Conservation (phyloP, 129 eudicot genomes). For the Tagetes patula region DNA sequence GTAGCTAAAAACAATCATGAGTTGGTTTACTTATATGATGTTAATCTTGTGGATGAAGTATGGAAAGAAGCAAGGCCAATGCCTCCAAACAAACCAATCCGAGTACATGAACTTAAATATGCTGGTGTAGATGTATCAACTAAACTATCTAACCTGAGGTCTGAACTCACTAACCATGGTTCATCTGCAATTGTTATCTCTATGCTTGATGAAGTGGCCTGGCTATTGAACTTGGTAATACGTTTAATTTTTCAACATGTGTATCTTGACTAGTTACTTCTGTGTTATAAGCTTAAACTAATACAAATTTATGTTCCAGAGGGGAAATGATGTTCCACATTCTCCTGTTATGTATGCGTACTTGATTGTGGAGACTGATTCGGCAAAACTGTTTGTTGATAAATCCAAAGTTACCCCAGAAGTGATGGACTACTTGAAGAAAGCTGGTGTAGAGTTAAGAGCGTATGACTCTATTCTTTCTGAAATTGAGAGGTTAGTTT, state of each 20-base stretch:
- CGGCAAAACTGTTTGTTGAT: conserved; percentile 72
- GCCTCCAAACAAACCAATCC: conserved; percentile 67
- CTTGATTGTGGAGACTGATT: conserved; percentile 68
- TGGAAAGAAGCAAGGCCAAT: conserved; percentile 90
- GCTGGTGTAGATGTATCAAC: conserved; percentile 87
- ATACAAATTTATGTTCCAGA: conserved; percentile 45
- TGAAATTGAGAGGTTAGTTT: conserved; percentile 70
- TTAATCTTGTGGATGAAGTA: conserved; percentile 88
- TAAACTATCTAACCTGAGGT: conserved; percentile 75
- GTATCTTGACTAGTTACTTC: neutral
- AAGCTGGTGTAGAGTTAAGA: conserved; percentile 71
- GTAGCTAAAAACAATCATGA: conserved; percentile 67
- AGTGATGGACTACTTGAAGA: conserved; percentile 70
- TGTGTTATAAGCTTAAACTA: neutral
- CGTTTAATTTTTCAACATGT: neutral
- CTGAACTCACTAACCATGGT: conserved; percentile 60
- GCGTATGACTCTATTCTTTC: conserved; percentile 83
- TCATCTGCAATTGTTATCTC: conserved; percentile 77
- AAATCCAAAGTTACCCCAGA: conserved; percentile 70
- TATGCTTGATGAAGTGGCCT: conserved; percentile 95
- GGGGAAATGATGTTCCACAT: conserved; percentile 91
- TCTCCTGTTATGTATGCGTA: conserved; percentile 97
- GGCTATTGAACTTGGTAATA: conserved; percentile 91
- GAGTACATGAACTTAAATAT: conserved; percentile 80
- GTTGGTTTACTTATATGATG: conserved; percentile 76